Evolutionary conservation across 352 stramenopile species (phyloP).

Genomic region (Phytopythium boreale): DNA sequence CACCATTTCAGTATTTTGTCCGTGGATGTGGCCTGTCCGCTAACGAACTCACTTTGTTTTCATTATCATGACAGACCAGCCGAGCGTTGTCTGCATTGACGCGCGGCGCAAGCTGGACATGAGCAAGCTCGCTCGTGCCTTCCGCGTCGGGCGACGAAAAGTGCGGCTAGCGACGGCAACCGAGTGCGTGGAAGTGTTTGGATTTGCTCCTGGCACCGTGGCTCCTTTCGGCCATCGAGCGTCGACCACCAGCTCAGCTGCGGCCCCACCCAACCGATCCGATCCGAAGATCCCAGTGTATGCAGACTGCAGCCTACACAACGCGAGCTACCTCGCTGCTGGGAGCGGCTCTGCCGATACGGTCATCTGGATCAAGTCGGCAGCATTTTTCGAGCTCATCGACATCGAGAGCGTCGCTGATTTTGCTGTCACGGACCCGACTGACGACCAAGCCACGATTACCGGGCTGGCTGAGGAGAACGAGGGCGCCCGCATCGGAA

Average conservation of each 20-base stretch:
- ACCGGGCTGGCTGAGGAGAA: neutral
- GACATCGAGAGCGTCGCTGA: constrained; percentile 24
- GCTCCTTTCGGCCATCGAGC: constrained; percentile 51
- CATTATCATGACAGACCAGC: constrained; percentile 23
- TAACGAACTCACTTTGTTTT: neutral
- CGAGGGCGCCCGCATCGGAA: neutral
- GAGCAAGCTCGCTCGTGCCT: constrained; percentile 36
- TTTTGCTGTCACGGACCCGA: neutral
- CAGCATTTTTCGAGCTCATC: constrained; percentile 40
- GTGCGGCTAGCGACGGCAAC: constrained; percentile 53
- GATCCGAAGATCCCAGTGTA: constrained; percentile 26
- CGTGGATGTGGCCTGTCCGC: neutral
- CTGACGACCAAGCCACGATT: neutral
- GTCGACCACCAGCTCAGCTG: neutral
- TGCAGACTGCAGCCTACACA: constrained; percentile 29
- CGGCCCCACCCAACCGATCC: neutral
- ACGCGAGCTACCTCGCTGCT: constrained; percentile 28
- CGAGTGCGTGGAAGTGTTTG: constrained; percentile 58
- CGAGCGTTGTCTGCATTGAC: constrained; percentile 52
- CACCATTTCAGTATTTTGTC: neutral
- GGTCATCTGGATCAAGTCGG: constrained; percentile 39
- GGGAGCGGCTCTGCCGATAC: constrained; percentile 44
- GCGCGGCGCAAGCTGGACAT: constrained; percentile 52
- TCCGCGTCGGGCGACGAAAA: constrained; percentile 51
- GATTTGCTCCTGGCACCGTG: constrained; percentile 59